Evolutionary conservation across 345 rosid species (phyloP).

Genomic region (Eucalyptus regnans): DNA sequence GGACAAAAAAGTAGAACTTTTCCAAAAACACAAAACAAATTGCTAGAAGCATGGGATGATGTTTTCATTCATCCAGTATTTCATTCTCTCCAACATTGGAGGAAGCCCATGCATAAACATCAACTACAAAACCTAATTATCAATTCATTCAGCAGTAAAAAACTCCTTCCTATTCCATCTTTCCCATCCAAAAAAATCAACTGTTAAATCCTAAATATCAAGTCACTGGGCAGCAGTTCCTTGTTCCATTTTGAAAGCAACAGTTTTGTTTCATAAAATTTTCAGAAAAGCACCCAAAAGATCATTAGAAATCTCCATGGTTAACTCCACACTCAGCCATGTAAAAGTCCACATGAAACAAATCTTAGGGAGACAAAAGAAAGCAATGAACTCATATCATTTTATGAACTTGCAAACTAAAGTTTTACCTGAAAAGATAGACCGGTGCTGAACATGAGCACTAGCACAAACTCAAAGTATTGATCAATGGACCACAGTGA

Average conservation of each 20-base stretch:
- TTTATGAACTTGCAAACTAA: background rate
- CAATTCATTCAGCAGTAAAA: background rate
- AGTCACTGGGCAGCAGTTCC: background rate
- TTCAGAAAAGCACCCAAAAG: background rate
- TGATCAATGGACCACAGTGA: constrained; percentile 98
- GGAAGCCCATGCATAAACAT: background rate
- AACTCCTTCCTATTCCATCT: background rate
- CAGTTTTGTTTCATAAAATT: background rate
- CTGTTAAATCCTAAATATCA: background rate
- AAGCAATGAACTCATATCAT: background rate
- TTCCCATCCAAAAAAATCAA: background rate
- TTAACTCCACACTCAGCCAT: background rate
- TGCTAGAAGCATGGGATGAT: background rate
- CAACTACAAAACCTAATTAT: background rate
- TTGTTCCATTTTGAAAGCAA: background rate
- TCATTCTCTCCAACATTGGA: background rate
- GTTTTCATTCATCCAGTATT: background rate
- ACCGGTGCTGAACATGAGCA: constrained; percentile 99
- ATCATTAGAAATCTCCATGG: background rate
- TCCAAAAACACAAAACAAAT: background rate
- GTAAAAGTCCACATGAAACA: background rate
- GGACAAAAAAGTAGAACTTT: background rate
- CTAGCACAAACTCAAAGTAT: constrained; percentile 92
- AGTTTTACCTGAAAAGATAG: constrained; percentile 81
- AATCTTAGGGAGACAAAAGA: background rate